Evolutionary conservation across 1,284 basidiomycete genomes (phyloP).

Genomic region (Schizophyllum commune): DNA sequence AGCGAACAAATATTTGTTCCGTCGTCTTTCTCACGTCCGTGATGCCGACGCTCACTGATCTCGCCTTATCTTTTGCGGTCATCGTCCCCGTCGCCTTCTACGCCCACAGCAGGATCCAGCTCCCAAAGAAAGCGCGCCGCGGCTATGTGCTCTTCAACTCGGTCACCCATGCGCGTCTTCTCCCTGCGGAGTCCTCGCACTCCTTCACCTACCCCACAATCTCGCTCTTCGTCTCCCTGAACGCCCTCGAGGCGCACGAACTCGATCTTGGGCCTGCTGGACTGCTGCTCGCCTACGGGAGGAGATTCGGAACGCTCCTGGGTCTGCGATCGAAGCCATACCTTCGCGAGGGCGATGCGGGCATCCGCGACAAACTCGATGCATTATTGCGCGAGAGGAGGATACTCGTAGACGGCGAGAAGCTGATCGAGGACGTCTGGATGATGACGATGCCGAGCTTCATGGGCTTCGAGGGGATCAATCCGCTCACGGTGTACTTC

Average conservation of each 20-base stretch:
- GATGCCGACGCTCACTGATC: background rate
- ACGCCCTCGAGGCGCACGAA: slow-evolving; percentile 41
- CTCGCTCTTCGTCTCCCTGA: slow-evolving; percentile 52
- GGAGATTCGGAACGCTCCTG: slow-evolving; percentile 33
- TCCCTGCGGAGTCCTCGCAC: slow-evolving; percentile 46
- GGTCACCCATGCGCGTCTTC: slow-evolving; percentile 50
- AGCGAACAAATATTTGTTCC: no score
- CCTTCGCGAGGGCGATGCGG: slow-evolving; percentile 25
- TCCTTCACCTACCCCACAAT: slow-evolving; percentile 61
- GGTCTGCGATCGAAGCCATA: slow-evolving; percentile 43
- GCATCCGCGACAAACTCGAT: slow-evolving; percentile 34
- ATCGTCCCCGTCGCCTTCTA: background rate
- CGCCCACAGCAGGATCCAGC: background rate
- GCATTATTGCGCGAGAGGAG: slow-evolving; percentile 24
- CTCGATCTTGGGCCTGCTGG: slow-evolving; percentile 43
- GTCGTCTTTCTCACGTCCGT: background rate
- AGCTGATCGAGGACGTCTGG: slow-evolving; percentile 45
- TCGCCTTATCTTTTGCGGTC: slow-evolving; percentile 1
- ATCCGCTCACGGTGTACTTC: slow-evolving; percentile 71
- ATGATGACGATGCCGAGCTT: slow-evolving; percentile 72
- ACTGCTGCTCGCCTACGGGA: slow-evolving; percentile 45
- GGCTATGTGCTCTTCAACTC: slow-evolving; percentile 46
- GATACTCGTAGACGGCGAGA: slow-evolving; percentile 15
- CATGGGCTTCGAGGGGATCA: slow-evolving; percentile 65
- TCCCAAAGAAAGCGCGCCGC: slow-evolving; percentile 6